phyloP scores from a whole-genome alignment of 1,139 yeast species.

The Kodamaea fungicola region DNA sequence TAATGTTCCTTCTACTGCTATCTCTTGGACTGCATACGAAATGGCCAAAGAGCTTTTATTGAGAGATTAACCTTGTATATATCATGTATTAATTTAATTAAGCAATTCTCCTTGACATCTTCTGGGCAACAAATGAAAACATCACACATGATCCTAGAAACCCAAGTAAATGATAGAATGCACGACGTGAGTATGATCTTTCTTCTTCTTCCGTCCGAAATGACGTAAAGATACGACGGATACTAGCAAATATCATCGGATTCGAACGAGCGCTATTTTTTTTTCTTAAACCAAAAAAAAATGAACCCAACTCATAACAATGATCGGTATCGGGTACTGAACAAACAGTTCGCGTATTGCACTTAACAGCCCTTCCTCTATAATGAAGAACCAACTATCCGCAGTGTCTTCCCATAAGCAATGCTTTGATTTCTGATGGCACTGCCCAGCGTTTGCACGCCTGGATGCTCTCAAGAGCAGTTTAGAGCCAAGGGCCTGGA shows the following conservation, averaged over 20 bases:
- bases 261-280: neutral
- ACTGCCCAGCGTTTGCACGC: constrained; percentile 74
- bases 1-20: constrained; percentile 95
- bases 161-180: constrained; percentile 79
- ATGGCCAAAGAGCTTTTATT: constrained; percentile 80
- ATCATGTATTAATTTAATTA: constrained; percentile 1
- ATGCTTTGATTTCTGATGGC: constrained; percentile 60
- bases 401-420: constrained; percentile 67
- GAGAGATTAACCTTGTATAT: constrained; percentile 13
- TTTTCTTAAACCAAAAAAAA: constrained; percentile 10
- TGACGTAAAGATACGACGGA: constrained; percentile 74
- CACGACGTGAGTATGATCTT: constrained; percentile 68
- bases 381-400: constrained; percentile 59
- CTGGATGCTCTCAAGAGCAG: constrained; percentile 64
- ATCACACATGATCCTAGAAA: constrained; percentile 77
- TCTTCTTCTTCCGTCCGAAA: constrained; percentile 87
- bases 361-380: constrained; percentile 57
- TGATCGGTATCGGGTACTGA: constrained; percentile 83
- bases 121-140: constrained; percentile 78
- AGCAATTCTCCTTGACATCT: constrained; percentile 28
- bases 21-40: constrained; percentile 97
- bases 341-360: constrained; percentile 66
- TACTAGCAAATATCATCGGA: constrained; percentile 59
- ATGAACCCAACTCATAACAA: constrained; percentile 45
- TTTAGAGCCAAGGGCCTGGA: constrained; percentile 25